Evolutionary conservation across 192 early-diverging fungal species (phyloP).

Genomic region (Gamsiella multidivaricata): DNA sequence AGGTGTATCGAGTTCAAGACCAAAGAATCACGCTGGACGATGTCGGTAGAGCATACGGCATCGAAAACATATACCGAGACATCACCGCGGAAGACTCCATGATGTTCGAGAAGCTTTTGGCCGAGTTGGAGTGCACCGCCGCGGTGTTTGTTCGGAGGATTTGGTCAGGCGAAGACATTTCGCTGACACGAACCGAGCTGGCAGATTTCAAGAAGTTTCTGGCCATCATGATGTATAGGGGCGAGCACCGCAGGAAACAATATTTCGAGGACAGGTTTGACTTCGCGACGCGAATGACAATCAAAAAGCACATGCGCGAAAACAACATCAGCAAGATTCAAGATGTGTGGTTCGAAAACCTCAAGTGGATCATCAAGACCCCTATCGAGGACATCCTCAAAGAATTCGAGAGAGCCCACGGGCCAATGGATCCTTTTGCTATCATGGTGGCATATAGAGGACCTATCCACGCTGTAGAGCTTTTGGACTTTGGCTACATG

Average conservation of each 20-base stretch:
- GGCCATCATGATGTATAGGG: slow-evolving; percentile 41
- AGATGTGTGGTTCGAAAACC: slow-evolving; percentile 52
- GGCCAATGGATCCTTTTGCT: neutral
- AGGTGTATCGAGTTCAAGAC: neutral
- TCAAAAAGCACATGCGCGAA: slow-evolving; percentile 28
- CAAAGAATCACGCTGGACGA: neutral
- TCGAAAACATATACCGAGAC: slow-evolving; percentile 18
- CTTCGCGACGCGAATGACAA: neutral
- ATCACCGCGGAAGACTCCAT: slow-evolving; percentile 22
- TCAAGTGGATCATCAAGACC: slow-evolving; percentile 47
- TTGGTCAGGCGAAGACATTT: slow-evolving; percentile 2
- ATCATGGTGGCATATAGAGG: slow-evolving; percentile 8
- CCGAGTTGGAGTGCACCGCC: slow-evolving; percentile 23
- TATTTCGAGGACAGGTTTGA: slow-evolving; percentile 27
- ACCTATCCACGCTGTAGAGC: slow-evolving; percentile 19
- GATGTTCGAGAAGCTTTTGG: slow-evolving; percentile 40
- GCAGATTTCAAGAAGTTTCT: slow-evolving; percentile 43
- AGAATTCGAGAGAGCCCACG: neutral
- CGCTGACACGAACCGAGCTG: slow-evolving; percentile 17
- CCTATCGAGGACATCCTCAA: slow-evolving; percentile 11
- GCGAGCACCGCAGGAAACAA: slow-evolving; percentile 25
- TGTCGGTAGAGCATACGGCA: slow-evolving; percentile 9
- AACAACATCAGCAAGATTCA: slow-evolving; percentile 27
- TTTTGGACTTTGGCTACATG: slow-evolving; percentile 8
- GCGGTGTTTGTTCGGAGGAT: slow-evolving; percentile 23